Conservation (phyloP, 768 basidiomycete species). For the Suillus clintonianus region DNA sequence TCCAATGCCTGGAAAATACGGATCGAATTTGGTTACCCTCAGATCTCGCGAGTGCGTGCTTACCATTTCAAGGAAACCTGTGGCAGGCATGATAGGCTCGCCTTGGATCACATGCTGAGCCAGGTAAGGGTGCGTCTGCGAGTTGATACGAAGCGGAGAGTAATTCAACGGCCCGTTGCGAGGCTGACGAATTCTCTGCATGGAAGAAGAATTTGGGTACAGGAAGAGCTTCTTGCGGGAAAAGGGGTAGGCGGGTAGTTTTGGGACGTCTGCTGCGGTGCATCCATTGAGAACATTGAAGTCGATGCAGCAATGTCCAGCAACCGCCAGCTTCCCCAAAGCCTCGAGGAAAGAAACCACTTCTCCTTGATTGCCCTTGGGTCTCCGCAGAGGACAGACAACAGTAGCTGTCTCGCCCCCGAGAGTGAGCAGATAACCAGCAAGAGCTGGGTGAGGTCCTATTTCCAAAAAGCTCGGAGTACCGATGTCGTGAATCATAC, state of each 20-base stretch:
- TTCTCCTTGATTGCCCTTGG: constrained; percentile 20
- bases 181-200: constrained; percentile 21
- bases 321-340: constrained; percentile 28
- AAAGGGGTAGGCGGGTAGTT: constrained; percentile 22
- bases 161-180: constrained; percentile 40
- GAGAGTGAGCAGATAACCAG: background rate
- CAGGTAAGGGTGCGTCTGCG: constrained; percentile 38
- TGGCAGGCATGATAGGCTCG: constrained; percentile 48
- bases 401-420: background rate
- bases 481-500: constrained; percentile 26
- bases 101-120: constrained; percentile 46
- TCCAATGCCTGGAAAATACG: constrained; percentile 3
- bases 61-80: constrained; percentile 45
- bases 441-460: constrained; percentile 16
- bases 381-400: background rate
- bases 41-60: background rate
- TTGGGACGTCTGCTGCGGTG: background rate
- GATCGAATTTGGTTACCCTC: too few species aligned
- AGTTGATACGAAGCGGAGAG: constrained; percentile 36
- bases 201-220: constrained; percentile 13
- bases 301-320: constrained; percentile 31
- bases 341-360: constrained; percentile 22
- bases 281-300: constrained; percentile 32
- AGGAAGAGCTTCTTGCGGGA: constrained; percentile 21
- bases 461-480: constrained; percentile 16